Percentiles rank a stretch among this genome's conserved stretches.
These are phyloP conservation scores for Candida ficus DNA, from an alignment of 805 yeast genomes.

Conservation along the genomic window DNA sequence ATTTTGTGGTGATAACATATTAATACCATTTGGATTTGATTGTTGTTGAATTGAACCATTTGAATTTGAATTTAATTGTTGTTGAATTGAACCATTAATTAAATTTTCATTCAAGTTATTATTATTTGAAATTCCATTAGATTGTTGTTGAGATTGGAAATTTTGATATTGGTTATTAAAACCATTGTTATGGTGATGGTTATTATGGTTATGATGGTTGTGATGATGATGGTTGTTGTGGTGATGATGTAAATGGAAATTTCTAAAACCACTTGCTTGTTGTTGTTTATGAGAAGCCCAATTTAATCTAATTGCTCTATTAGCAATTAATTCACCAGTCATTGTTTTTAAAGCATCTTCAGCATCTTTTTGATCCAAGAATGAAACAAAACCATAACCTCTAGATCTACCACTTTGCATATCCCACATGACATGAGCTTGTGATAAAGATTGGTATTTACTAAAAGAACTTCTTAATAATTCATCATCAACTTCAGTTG, in stretches of 20 bases:
- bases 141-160: constrained; percentile 4
- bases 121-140: constrained; percentile 2
- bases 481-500: constrained; percentile 80
- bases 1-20: constrained; percentile 40
- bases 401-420: constrained; percentile 90
- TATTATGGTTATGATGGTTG: background rate
- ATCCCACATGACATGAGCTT: constrained; percentile 96
- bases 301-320: constrained; percentile 75
- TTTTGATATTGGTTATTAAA: constrained; percentile 6
- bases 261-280: constrained; percentile 16
- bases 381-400: constrained; percentile 89
- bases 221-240: constrained; percentile 9
- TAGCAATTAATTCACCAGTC: constrained; percentile 70
- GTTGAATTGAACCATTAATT: constrained; percentile 1
- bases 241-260: constrained; percentile 9
- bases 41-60: constrained; percentile 3
- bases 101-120: background rate
- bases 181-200: constrained; percentile 5
- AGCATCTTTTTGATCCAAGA: constrained; percentile 61
- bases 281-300: constrained; percentile 79
- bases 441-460: constrained; percentile 54
- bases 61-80: too few relatives aligned
- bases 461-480: constrained; percentile 52
- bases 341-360: constrained; percentile 64
- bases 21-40: constrained; percentile 7